phyloP scores from a whole-genome alignment of 1,284 basidiomycete species.

The Ustilago tritici region DNA sequence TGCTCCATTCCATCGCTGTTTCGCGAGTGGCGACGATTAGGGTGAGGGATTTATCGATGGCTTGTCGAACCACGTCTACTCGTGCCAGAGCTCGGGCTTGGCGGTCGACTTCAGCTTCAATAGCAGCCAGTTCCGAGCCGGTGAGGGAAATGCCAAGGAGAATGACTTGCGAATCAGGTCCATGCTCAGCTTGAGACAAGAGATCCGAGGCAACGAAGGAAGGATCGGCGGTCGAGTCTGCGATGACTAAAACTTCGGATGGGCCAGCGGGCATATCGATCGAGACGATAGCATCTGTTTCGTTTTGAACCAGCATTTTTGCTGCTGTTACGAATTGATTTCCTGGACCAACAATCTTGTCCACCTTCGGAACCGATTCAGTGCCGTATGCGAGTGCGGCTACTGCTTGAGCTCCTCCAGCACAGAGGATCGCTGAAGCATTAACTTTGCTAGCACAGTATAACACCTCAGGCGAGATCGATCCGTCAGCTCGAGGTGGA shows the following conservation, averaged over 20 bases:
- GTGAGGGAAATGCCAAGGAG: slow-evolving; percentile 84
- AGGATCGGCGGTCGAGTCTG: slow-evolving; percentile 85
- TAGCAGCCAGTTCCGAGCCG: slow-evolving; percentile 76
- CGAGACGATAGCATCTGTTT: slow-evolving; percentile 93
- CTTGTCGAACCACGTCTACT: slow-evolving; percentile 89
- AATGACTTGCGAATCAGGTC: slow-evolving; percentile 96
- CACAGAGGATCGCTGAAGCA: slow-evolving; percentile 70
- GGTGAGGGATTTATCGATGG: slow-evolving; percentile 90
- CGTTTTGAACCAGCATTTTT: slow-evolving; percentile 99
- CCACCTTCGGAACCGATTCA: slow-evolving; percentile 94
- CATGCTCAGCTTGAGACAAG: slow-evolving; percentile 95
- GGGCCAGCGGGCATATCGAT: slow-evolving; percentile 99
- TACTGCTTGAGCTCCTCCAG: slow-evolving; percentile 95
- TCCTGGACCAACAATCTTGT: slow-evolving; percentile 97
- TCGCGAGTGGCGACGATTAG: slow-evolving; percentile 78
- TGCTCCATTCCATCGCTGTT: slow-evolving; percentile 88
- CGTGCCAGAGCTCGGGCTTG: slow-evolving; percentile 89
- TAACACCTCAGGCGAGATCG: slow-evolving; percentile 67
- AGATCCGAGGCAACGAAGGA: slow-evolving; percentile 96
- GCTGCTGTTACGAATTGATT: slow-evolving; percentile 99
- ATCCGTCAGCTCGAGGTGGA: slow-evolving; percentile 77
- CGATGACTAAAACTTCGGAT: slow-evolving; percentile 76
- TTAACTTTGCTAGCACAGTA: slow-evolving; percentile 66
- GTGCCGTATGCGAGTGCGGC: slow-evolving; percentile 98
- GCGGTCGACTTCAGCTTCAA: slow-evolving; percentile 86